Conservation (phyloP, 306 rosid species). For the Vigna angularis region DNA sequence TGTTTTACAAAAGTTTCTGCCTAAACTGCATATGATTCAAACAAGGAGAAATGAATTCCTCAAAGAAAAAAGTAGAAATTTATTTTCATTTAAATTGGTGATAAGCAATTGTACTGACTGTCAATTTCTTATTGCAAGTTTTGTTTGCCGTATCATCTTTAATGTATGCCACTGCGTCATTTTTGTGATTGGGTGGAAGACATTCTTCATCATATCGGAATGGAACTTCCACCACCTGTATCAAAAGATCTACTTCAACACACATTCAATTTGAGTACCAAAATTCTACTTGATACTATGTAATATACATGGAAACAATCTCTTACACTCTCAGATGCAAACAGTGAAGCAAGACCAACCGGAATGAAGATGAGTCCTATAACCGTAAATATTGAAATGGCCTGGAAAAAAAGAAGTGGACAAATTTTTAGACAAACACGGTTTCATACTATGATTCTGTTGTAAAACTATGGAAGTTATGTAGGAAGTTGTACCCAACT, state of each 20-base stretch:
- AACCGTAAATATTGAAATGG: slow-evolving; percentile 59
- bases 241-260: slow-evolving; percentile 27
- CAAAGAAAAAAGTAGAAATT: background rate
- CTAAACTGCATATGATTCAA: slow-evolving; percentile 9
- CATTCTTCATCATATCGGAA: slow-evolving; percentile 68
- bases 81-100: slow-evolving; percentile 6
- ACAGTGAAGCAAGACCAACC: slow-evolving; percentile 73
- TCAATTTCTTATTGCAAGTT: slow-evolving; percentile 62
- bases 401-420: slow-evolving; percentile 53
- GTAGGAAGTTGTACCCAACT: slow-evolving; percentile 65
- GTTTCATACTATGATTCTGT: background rate
- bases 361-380: slow-evolving; percentile 77
- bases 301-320: slow-evolving; percentile 7
- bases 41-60: background rate
- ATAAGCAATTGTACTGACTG: slow-evolving; percentile 58
- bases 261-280: slow-evolving; percentile 8
- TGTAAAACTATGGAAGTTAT: slow-evolving; percentile 8
- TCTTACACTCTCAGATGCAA: slow-evolving; percentile 74
- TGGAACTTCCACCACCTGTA: slow-evolving; percentile 78
- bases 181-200: slow-evolving; percentile 53
- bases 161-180: slow-evolving; percentile 53
- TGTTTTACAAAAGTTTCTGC: background rate
- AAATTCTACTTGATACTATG: slow-evolving; percentile 2
- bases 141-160: slow-evolving; percentile 57
- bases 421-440: slow-evolving; percentile 12